Conservation (phyloP, 768 basidiomycete species). For the Amanita fuliginea region DNA sequence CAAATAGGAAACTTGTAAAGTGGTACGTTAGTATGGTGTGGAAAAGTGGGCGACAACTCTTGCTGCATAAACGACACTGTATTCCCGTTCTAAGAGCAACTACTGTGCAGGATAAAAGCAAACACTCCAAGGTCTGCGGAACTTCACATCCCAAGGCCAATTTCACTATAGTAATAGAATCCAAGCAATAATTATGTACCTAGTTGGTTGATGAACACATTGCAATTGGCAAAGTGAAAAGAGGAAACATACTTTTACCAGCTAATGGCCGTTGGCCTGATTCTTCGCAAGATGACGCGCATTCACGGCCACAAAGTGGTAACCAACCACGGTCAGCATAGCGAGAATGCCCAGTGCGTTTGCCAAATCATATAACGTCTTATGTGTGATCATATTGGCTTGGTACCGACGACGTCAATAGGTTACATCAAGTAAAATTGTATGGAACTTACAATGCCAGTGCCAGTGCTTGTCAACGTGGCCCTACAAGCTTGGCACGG, state of each 20-base stretch:
- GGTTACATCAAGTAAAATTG: neutral
- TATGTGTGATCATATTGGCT: slow-evolving; percentile 62
- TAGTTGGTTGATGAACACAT: neutral
- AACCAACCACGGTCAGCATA: slow-evolving; percentile 80
- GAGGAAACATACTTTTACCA: neutral
- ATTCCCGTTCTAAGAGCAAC: neutral
- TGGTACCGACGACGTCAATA: neutral
- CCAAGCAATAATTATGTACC: neutral
- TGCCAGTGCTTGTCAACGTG: neutral
- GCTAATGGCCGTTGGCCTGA: neutral
- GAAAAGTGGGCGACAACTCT: neutral
- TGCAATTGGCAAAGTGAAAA: neutral
- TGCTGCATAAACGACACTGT: neutral
- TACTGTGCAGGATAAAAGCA: neutral
- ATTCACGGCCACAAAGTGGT: slow-evolving; percentile 88
- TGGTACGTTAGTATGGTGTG: too few species aligned
- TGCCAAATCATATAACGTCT: slow-evolving; percentile 72
- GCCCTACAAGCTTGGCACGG: too few species aligned
- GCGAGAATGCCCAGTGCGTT: slow-evolving; percentile 77
- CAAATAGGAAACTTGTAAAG: neutral
- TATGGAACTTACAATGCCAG: neutral
- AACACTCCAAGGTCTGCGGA: neutral
- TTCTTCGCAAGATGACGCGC: slow-evolving; percentile 27
- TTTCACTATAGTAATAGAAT: neutral
- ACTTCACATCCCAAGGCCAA: too few species aligned